phyloP scores from a whole-genome alignment of 2,329 filamentous ascomycete species.

The Didymella segeticola region DNA sequence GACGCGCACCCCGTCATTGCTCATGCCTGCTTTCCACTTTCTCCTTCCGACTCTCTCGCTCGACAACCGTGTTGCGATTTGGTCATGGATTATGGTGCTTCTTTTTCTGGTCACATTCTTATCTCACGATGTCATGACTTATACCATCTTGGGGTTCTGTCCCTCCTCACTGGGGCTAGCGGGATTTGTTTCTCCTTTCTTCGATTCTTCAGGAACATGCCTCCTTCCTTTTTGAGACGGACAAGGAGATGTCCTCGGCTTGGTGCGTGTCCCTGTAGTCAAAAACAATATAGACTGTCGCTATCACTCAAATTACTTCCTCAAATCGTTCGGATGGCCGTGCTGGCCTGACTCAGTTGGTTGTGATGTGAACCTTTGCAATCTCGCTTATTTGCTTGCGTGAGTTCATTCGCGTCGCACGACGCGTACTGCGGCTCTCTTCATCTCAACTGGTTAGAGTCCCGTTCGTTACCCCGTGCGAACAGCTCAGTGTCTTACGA shows the following conservation, averaged over 20 bases:
- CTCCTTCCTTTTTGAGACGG: conserved; percentile 14
- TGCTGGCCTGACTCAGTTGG: conserved; percentile 8
- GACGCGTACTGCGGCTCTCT: conserved; percentile 5
- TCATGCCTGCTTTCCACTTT: conserved; percentile 24
- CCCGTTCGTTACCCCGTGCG: conserved; percentile 3
- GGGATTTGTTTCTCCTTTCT: conserved; percentile 29
- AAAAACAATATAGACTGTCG: conserved; percentile 21
- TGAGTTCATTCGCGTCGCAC: conserved; percentile 9
- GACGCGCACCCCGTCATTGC: conserved; percentile 35
- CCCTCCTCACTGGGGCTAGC: conserved; percentile 26
- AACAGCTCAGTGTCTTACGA: conserved; percentile 4
- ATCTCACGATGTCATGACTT: conserved; percentile 44
- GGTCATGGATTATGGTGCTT: conserved; percentile 13
- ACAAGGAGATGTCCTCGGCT: conserved; percentile 18
- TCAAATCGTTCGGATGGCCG: conserved; percentile 2
- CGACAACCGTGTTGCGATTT: conserved; percentile 6
- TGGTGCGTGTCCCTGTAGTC: conserved; percentile 14
- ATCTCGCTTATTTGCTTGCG: conserved; percentile 13
- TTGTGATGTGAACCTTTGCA: conserved; percentile 12
- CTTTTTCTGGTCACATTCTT: conserved; percentile 31
- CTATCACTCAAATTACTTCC: conserved; percentile 14
- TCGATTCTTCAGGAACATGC: conserved; percentile 13
- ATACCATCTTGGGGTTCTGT: conserved; percentile 36
- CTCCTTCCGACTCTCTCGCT: conserved; percentile 18
- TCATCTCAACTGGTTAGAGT: background rate